Evolutionary conservation across 2,329 filamentous ascomycete species (phyloP).

Genomic region (Salinomyces thailandicus): DNA sequence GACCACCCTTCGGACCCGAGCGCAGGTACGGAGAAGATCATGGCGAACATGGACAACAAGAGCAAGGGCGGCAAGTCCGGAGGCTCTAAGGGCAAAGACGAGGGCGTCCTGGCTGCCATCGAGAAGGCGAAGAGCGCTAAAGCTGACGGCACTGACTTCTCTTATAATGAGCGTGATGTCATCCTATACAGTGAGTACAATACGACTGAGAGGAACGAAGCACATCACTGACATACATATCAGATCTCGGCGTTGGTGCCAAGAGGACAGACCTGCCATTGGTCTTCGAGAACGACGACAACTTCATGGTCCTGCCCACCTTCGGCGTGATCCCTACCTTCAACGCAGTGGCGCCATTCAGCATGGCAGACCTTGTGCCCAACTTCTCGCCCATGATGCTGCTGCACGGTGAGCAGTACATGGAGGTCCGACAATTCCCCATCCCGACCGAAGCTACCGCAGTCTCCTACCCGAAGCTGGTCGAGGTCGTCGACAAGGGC

Average conservation of each 20-base stretch:
- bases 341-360: slow-evolving; percentile 69
- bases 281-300: slow-evolving; percentile 80
- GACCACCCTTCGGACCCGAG: slow-evolving; percentile 74
- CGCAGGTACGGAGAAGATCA: slow-evolving; percentile 67
- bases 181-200: slow-evolving; percentile 73
- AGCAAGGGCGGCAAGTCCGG: slow-evolving; percentile 27
- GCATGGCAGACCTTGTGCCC: slow-evolving; percentile 71
- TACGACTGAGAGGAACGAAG: not conserved
- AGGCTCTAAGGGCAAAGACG: slow-evolving; percentile 19
- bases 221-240: slow-evolving; percentile 1
- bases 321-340: slow-evolving; percentile 95
- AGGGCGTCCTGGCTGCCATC: slow-evolving; percentile 63
- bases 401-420: slow-evolving; percentile 95
- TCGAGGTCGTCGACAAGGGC: slow-evolving; percentile 96
- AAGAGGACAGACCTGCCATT: slow-evolving; percentile 80
- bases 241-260: slow-evolving; percentile 75
- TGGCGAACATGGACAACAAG: slow-evolving; percentile 78
- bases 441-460: slow-evolving; percentile 76
- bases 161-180: slow-evolving; percentile 74
- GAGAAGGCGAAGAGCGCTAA: slow-evolving; percentile 63
- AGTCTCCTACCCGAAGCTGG: slow-evolving; percentile 63
- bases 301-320: slow-evolving; percentile 91
- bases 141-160: slow-evolving; percentile 63
- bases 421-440: slow-evolving; percentile 85
- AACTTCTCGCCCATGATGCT: slow-evolving; percentile 99